Evolutionary conservation across 225 moss, liverwort and hornwort species (phyloP).

Genomic region (Sphagnum tenellum): DNA sequence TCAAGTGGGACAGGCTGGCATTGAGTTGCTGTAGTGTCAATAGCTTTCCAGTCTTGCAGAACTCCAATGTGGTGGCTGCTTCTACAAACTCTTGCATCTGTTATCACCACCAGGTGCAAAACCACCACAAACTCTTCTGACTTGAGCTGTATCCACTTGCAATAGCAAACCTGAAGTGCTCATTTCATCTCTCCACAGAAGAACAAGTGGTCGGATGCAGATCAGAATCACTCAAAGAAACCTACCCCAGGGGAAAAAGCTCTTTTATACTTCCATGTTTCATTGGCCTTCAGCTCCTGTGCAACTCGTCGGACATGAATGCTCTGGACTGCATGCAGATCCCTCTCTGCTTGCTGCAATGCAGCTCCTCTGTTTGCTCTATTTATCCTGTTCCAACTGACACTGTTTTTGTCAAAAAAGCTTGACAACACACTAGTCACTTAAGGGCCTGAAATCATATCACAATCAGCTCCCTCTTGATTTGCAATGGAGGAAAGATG

Average conservation of each 20-base stretch:
- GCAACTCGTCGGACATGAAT: constrained; percentile 38
- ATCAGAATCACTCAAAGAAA: background rate
- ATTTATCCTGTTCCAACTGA: constrained; percentile 14
- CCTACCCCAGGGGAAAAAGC: constrained; percentile 38
- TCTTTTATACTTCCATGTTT: constrained; percentile 46
- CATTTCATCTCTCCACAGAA: constrained; percentile 1
- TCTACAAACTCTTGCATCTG: constrained; percentile 55
- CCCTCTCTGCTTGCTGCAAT: constrained; percentile 43
- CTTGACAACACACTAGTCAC: too few relatives aligned
- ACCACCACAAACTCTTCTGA: too few relatives aligned
- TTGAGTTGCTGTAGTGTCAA: constrained; percentile 30
- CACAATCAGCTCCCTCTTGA: too few relatives aligned
- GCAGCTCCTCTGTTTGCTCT: constrained; percentile 19
- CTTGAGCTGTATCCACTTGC: too few relatives aligned
- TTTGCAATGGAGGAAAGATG: too few relatives aligned
- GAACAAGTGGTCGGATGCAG: background rate
- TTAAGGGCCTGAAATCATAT: too few relatives aligned
- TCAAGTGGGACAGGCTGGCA: constrained; percentile 20
- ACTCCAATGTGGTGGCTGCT: constrained; percentile 43
- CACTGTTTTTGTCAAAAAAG: too few relatives aligned
- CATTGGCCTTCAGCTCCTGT: constrained; percentile 35
- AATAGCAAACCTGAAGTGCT: background rate
- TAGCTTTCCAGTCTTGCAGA: constrained; percentile 23
- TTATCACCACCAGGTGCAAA: background rate
- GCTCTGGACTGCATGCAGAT: constrained; percentile 20